Percentiles rank a stretch among this genome's conserved stretches.
Conservation (phyloP, 2,329 filamentous ascomycete genomes). For the Macrophomina tecta region DNA sequence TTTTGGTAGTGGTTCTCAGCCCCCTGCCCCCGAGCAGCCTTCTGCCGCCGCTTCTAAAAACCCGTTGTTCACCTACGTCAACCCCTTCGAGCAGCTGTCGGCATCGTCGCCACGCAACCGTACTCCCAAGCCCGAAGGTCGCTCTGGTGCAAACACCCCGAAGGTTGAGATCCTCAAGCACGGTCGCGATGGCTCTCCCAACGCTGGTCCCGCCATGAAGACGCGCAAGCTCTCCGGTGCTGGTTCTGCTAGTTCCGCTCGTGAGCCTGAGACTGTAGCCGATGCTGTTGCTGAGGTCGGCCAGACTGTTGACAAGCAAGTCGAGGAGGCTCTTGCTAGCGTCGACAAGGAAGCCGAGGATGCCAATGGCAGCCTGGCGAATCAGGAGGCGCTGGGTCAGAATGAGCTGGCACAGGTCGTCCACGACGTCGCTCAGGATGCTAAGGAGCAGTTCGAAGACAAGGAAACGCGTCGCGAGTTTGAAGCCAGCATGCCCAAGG, state of each 20-base stretch:
- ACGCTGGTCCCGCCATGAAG: constrained; percentile 40
- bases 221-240: constrained; percentile 42
- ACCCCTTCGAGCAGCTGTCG: constrained; percentile 73
- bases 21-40: constrained; percentile 38
- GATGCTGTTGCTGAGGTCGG: constrained; percentile 73
- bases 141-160: constrained; percentile 33
- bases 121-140: constrained; percentile 55
- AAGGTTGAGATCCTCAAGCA: constrained; percentile 56
- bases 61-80: constrained; percentile 71
- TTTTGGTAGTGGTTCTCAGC: constrained; percentile 48
- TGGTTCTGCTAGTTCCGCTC: constrained; percentile 31
- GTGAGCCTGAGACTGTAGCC: constrained; percentile 67
- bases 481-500: constrained; percentile 60
- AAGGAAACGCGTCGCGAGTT: constrained; percentile 60
- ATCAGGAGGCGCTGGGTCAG: constrained; percentile 51
- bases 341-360: constrained; percentile 50
- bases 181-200: constrained; percentile 47
- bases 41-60: constrained; percentile 43
- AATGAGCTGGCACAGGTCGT: constrained; percentile 49
- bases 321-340: constrained; percentile 69
- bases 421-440: constrained; percentile 31
- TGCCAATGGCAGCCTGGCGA: constrained; percentile 49
- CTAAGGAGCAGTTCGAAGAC: constrained; percentile 56
- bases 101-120: constrained; percentile 68
- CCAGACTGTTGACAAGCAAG: constrained; percentile 63